phyloP scores from a whole-genome alignment of 1,284 basidiomycete species.

The Hypsizygus ulmarius region DNA sequence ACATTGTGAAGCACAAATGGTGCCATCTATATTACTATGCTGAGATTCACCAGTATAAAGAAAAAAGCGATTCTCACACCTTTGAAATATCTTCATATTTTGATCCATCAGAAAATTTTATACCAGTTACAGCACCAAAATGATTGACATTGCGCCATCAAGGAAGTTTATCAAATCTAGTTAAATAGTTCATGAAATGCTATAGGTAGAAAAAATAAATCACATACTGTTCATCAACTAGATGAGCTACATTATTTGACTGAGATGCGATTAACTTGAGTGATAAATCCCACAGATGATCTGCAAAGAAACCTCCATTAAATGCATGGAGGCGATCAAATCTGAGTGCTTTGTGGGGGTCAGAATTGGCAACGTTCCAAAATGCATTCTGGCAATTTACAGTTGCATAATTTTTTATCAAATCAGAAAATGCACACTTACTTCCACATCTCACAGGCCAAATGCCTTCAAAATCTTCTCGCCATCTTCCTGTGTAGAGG shows the following conservation, averaged over 20 bases:
- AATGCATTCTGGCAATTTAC: conserved; percentile 33
- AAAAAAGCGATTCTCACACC: no score
- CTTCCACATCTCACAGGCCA: conserved; percentile 30
- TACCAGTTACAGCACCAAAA: conserved; percentile 28
- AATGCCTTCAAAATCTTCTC: conserved; percentile 23
- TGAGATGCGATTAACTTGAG: no score
- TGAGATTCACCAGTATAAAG: conserved; percentile 16
- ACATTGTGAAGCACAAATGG: conserved; percentile 10
- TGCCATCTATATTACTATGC: conserved; percentile 23
- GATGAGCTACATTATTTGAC: no score
- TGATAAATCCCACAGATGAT: no score
- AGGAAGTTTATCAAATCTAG: conserved; percentile 29
- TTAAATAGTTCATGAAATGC: background rate
- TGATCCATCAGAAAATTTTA: conserved; percentile 34
- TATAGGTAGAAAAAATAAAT: no score
- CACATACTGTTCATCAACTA: no score
- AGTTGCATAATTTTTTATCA: background rate
- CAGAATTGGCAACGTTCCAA: conserved; percentile 25
- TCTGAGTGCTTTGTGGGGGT: conserved; percentile 30
- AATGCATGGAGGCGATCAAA: conserved; percentile 39
- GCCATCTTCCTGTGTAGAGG: conserved; percentile 8
- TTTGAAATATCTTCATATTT: conserved; percentile 40
- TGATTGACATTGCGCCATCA: conserved; percentile 36
- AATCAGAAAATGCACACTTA: conserved; percentile 17
- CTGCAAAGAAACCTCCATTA: conserved; percentile 30